Percentiles rank a stretch among this genome's conserved stretches.
Conservation (phyloP, 169 alveolate species). For the Plasmodium berghei region DNA sequence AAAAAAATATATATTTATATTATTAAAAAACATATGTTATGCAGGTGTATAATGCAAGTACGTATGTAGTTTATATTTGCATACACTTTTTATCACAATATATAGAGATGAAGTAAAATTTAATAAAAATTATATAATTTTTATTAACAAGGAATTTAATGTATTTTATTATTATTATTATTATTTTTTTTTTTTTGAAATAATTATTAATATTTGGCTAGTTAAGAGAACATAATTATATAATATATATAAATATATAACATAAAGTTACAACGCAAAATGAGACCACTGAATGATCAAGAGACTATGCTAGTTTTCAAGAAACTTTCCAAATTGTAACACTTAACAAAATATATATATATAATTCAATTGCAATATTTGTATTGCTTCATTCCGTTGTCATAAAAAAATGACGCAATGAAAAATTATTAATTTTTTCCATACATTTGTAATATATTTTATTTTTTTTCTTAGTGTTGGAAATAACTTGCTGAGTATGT, state of each 20-base stretch:
- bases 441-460: not conserved
- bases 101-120: not conserved
- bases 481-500: constrained; percentile 66
- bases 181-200: too few relatives aligned
- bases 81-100: not conserved
- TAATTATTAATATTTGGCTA: too few relatives aligned
- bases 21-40: too few relatives aligned
- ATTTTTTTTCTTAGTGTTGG: constrained; percentile 46
- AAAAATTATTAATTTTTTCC: not conserved
- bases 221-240: too few relatives aligned
- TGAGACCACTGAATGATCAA: constrained; percentile 76
- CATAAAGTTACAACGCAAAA: constrained; percentile 5
- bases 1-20: too few relatives aligned
- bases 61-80: too few relatives aligned
- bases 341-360: not conserved
- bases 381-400: too few relatives aligned
- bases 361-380: not conserved
- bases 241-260: not conserved
- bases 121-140: too few relatives aligned
- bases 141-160: too few relatives aligned
- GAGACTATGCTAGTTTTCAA: constrained; percentile 75
- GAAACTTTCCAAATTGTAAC: constrained; percentile 73
- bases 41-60: too few relatives aligned
- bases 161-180: too few relatives aligned
- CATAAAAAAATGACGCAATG: not conserved